phyloP scores from a whole-genome alignment of 345 rosid species.

The Cochlearia excelsa region DNA sequence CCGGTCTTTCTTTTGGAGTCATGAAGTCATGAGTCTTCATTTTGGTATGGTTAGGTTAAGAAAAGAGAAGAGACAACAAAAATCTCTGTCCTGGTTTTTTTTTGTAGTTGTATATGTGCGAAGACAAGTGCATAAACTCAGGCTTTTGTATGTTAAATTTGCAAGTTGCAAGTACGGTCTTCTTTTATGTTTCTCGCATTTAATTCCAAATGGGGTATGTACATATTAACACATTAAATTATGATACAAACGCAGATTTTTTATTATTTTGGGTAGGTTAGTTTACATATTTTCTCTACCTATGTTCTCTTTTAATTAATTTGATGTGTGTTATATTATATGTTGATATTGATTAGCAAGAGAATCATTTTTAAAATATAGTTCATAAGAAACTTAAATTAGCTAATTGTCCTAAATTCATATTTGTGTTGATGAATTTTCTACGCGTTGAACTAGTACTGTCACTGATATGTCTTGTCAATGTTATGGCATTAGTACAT shows the following conservation, averaged over 20 bases:
- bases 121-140: constrained; percentile 13
- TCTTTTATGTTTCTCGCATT: constrained; percentile 20
- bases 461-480: too few species aligned
- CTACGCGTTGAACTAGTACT: too few species aligned
- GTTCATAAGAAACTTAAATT: too few species aligned
- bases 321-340: neutral
- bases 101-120: constrained; percentile 11
- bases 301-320: neutral
- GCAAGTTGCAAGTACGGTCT: constrained; percentile 35
- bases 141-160: constrained; percentile 24
- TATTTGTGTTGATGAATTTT: too few species aligned
- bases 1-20: constrained; percentile 44
- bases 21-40: constrained; percentile 53
- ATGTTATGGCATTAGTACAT: too few species aligned
- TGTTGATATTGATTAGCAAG: constrained; percentile 2
- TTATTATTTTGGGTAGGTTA: constrained; percentile 8
- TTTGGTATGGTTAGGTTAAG: constrained; percentile 6
- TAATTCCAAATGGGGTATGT: constrained; percentile 31
- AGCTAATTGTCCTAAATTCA: too few species aligned
- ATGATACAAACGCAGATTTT: constrained; percentile 2
- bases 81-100: neutral
- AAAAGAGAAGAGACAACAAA: constrained; percentile 2
- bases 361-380: too few species aligned
- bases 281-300: constrained; percentile 4
- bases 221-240: constrained; percentile 3